Conservation (phyloP, 176 grass and related monocot species). For the Otatea glauca region DNA sequence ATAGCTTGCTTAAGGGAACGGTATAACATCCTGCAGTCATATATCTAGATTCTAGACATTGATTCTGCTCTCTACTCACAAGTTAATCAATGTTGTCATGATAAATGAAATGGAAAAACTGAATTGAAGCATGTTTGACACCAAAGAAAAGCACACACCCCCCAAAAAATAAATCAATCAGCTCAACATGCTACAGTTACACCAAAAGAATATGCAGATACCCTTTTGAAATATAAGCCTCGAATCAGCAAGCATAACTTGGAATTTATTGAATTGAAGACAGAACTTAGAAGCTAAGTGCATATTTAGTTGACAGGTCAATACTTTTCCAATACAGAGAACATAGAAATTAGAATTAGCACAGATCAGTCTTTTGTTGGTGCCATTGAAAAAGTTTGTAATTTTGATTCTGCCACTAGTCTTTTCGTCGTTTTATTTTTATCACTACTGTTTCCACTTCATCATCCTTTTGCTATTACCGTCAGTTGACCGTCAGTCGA, state of each 20-base stretch:
- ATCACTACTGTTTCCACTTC: no score
- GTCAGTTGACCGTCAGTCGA: no score
- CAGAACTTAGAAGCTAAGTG: background rate
- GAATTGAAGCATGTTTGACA: background rate
- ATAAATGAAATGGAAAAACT: slow-evolving; percentile 5
- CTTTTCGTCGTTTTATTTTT: no score
- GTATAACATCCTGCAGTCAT: background rate
- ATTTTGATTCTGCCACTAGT: no score
- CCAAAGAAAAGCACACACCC: background rate
- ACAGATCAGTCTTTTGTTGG: background rate
- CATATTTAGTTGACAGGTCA: background rate
- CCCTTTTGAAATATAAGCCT: background rate
- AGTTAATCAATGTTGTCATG: background rate
- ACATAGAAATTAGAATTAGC: background rate
- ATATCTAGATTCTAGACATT: background rate
- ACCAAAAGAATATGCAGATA: background rate
- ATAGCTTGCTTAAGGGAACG: background rate
- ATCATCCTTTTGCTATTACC: no score
- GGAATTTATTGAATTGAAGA: background rate
- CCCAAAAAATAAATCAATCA: background rate
- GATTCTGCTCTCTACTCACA: background rate
- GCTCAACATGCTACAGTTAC: background rate
- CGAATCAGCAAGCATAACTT: background rate
- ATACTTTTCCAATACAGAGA: background rate
- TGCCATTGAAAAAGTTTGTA: no score